These are phyloP conservation scores for Trichoderma citrinoviride DNA, from an alignment of 2,329 filamentous ascomycete genomes.

Conservation along the genomic window DNA sequence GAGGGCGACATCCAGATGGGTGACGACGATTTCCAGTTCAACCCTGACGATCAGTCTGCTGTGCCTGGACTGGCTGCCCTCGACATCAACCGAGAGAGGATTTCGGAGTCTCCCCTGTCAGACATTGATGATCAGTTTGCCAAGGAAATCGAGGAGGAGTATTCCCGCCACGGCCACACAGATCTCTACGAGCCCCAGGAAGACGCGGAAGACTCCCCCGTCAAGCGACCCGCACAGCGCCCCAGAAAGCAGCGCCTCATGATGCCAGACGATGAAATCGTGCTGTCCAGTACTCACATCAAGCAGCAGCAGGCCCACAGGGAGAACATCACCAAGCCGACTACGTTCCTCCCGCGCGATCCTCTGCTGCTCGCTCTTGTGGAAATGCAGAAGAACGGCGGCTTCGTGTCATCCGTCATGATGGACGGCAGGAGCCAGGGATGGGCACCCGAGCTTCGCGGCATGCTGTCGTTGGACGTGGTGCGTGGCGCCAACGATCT, in stretches of 20 bases:
- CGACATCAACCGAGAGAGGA: constrained; percentile 55
- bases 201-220: constrained; percentile 56
- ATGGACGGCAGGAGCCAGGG: constrained; percentile 72
- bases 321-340: constrained; percentile 78
- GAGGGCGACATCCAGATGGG: constrained; percentile 63
- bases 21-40: constrained; percentile 62
- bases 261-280: constrained; percentile 75
- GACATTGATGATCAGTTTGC: constrained; percentile 65
- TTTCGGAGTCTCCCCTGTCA: constrained; percentile 68
- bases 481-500: constrained; percentile 74
- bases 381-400: constrained; percentile 87
- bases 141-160: constrained; percentile 58
- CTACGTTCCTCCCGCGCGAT: constrained; percentile 81
- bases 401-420: constrained; percentile 84
- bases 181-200: constrained; percentile 62
- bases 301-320: constrained; percentile 83
- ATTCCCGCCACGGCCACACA: constrained; percentile 50
- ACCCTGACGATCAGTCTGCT: constrained; percentile 59
- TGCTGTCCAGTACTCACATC: constrained; percentile 73
- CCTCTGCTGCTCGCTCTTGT: constrained; percentile 82
- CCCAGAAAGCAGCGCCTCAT: constrained; percentile 76
- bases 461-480: constrained; percentile 84
- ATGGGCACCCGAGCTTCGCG: constrained; percentile 90
- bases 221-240: constrained; percentile 68
- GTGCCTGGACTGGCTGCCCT: constrained; percentile 49